Conservation (phyloP, 306 rosid species). For the Vigna hirtella region DNA sequence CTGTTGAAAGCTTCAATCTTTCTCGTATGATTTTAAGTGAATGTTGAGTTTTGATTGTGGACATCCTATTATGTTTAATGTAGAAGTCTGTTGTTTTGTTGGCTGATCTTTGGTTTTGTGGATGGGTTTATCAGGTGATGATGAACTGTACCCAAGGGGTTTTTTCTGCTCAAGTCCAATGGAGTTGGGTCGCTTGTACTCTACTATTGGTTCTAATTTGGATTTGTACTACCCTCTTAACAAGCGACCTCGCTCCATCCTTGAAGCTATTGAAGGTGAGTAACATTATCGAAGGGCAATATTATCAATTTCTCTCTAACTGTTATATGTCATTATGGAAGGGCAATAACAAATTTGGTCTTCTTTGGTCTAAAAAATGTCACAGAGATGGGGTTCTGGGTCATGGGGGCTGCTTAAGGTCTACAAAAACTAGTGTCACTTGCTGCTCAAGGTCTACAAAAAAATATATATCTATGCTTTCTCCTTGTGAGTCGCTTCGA, state of each 20-base stretch:
- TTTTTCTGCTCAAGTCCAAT: constrained; percentile 58
- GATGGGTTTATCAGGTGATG: constrained; percentile 74
- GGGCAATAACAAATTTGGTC: constrained; percentile 63
- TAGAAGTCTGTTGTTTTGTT: constrained; percentile 11
- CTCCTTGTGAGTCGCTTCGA: constrained; percentile 66
- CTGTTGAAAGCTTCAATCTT: constrained; percentile 14
- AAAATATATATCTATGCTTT: constrained; percentile 49
- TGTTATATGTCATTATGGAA: constrained; percentile 88
- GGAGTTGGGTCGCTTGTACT: constrained; percentile 68
- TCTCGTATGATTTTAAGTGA: constrained; percentile 23
- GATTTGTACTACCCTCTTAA: constrained; percentile 66
- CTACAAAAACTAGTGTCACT: constrained; percentile 65
- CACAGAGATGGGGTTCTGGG: constrained; percentile 86
- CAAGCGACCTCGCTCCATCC: constrained; percentile 68
- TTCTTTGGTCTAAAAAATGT: constrained; percentile 76
- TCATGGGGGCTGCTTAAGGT: constrained; percentile 84
- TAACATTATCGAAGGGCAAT: constrained; percentile 54
- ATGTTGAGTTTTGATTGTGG: constrained; percentile 9
- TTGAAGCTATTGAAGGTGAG: constrained; percentile 43
- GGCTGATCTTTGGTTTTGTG: constrained; percentile 52
- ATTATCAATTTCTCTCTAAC: constrained; percentile 90
- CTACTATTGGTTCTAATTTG: constrained; percentile 60
- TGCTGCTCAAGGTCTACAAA: constrained; percentile 59
- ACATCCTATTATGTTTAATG: not conserved
- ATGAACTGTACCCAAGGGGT: constrained; percentile 66